These are phyloP conservation scores for Berberis vulgaris DNA, from an alignment of 164 flowering plant genomes.

Conservation along the genomic window DNA sequence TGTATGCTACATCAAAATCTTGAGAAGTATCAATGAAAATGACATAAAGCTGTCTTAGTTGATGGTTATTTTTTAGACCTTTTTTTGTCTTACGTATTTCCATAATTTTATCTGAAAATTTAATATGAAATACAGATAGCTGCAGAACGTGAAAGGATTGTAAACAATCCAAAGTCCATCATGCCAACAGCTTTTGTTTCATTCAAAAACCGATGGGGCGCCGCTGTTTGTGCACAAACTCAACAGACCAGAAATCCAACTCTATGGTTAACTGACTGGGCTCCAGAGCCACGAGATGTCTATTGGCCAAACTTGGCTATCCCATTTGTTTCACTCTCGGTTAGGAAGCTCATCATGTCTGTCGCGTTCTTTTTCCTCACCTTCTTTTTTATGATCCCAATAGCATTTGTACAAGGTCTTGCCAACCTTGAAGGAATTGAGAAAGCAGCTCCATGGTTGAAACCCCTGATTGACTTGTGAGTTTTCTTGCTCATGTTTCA, in stretches of 20 bases:
- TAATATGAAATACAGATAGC: slow-evolving; percentile 31
- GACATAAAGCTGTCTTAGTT: too few species aligned
- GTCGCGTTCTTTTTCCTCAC: slow-evolving; percentile 85
- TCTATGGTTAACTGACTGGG: slow-evolving; percentile 87
- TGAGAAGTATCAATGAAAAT: too few species aligned
- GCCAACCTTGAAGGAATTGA: slow-evolving; percentile 83
- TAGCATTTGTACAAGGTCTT: slow-evolving; percentile 77
- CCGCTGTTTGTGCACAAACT: slow-evolving; percentile 95
- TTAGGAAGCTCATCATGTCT: slow-evolving; percentile 57
- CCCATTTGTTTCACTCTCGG: slow-evolving; percentile 63
- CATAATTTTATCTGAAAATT: not conserved
- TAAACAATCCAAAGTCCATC: slow-evolving; percentile 38
- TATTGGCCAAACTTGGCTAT: slow-evolving; percentile 84
- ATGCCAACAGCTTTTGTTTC: slow-evolving; percentile 94
- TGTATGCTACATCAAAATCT: too few species aligned
- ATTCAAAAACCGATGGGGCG: slow-evolving; percentile 83
- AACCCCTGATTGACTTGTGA: slow-evolving; percentile 38
- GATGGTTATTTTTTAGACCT: too few species aligned
- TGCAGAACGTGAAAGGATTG: slow-evolving; percentile 38
- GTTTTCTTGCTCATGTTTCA: slow-evolving; percentile 4
- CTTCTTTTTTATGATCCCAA: slow-evolving; percentile 90
- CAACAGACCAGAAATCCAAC: slow-evolving; percentile 86
- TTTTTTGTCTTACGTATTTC: too few species aligned
- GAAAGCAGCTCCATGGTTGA: slow-evolving; percentile 58
- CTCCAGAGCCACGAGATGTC: slow-evolving; percentile 88